Percentiles rank a stretch among this genome's conserved stretches.
Evolutionary conservation across 352 stramenopile species (phyloP).

Genomic region (Phytophthora europaea): DNA sequence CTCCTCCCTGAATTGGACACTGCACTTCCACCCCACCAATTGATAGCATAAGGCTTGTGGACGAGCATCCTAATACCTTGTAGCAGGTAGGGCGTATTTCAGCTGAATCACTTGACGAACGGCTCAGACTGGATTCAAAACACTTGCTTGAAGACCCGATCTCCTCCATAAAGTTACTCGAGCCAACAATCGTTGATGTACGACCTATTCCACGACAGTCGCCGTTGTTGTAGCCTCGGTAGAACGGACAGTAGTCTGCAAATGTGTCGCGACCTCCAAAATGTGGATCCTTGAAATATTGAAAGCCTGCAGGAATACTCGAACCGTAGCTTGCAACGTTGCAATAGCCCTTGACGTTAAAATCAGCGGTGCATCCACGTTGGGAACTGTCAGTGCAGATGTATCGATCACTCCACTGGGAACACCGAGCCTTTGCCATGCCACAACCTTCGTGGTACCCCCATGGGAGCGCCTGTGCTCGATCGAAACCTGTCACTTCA

Average conservation of each 20-base stretch:
- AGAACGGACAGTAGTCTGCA: conserved; percentile 87
- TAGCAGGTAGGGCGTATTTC: conserved; percentile 64
- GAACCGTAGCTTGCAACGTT: conserved; percentile 71
- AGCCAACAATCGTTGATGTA: conserved; percentile 44
- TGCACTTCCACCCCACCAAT: conserved; percentile 64
- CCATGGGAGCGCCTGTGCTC: conserved; percentile 71
- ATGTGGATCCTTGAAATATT: conserved; percentile 79
- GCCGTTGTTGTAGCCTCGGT: conserved; percentile 80
- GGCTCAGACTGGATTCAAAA: conserved; percentile 77
- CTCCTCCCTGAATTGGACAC: conserved; percentile 69
- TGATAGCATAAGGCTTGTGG: conserved; percentile 48
- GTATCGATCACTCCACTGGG: conserved; percentile 77
- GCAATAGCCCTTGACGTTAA: conserved; percentile 81
- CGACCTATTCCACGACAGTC: conserved; percentile 75
- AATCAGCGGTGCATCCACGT: conserved; percentile 69
- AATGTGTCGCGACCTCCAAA: conserved; percentile 73
- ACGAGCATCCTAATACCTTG: conserved; percentile 59
- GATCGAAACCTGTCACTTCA: conserved; percentile 64
- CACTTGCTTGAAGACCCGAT: conserved; percentile 65
- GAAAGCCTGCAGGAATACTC: conserved; percentile 79
- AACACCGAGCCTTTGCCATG: conserved; percentile 67
- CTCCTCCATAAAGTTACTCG: conserved; percentile 65
- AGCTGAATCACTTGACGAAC: conserved; percentile 43
- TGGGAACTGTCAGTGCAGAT: conserved; percentile 61
- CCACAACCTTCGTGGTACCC: conserved; percentile 82